Conservation (phyloP, 768 basidiomycete species). For the Mycena kentingensis region DNA sequence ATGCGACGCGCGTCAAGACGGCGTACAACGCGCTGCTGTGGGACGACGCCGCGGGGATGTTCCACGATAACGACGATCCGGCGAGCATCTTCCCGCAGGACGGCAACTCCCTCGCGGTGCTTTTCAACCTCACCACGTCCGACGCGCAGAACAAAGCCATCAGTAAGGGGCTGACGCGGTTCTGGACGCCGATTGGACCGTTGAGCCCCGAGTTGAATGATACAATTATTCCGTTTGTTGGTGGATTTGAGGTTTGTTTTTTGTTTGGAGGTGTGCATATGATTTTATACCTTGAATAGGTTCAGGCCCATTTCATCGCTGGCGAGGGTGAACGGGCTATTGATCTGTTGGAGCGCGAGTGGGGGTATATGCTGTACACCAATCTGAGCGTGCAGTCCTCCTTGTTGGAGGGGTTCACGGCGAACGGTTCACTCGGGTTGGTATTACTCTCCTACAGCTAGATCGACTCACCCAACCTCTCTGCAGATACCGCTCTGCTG, state of each 20-base stretch:
- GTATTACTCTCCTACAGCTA: too few species aligned
- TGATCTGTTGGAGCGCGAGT: conserved; percentile 47
- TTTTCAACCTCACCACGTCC: conserved; percentile 47
- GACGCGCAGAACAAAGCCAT: conserved; percentile 42
- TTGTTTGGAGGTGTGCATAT: background rate
- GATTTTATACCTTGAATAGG: conserved; percentile 25
- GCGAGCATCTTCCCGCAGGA: conserved; percentile 49
- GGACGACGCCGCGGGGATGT: conserved; percentile 45
- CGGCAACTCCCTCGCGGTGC: conserved; percentile 49
- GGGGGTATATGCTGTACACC: conserved; percentile 54
- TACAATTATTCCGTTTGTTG: conserved; percentile 54
- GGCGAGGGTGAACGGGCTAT: conserved; percentile 48
- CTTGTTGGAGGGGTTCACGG: conserved; percentile 49
- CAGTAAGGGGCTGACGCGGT: conserved; percentile 44
- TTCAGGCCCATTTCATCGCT: conserved; percentile 52
- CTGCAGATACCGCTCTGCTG: conserved; percentile 43
- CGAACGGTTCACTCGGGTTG: conserved; percentile 48
- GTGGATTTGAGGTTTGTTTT: conserved; percentile 46
- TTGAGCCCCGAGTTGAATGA: conserved; percentile 52
- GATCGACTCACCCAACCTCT: background rate
- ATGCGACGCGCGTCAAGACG: conserved; percentile 41
- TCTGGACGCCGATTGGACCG: conserved; percentile 52
- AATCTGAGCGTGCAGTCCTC: conserved; percentile 43
- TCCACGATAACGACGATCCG: conserved; percentile 46
- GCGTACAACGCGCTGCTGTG: conserved; percentile 47